A percentile compares a stretch with the other conserved stretches of the same genome.
Evolutionary conservation across 73 alveolate genomes (phyloP).

Genomic region (Paramecium biaurelia): DNA sequence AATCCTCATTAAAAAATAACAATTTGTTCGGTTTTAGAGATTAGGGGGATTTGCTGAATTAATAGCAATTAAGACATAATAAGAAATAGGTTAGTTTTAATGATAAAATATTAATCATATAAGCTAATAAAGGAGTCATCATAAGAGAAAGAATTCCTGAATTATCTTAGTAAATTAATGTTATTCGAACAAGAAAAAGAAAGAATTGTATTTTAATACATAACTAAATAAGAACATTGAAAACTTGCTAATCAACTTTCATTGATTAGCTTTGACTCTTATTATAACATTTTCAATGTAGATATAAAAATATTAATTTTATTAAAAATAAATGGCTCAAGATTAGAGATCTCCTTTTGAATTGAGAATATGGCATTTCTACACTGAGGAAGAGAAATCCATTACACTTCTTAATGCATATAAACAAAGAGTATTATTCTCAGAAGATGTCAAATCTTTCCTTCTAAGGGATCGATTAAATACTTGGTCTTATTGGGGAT

Average conservation of each 20-base stretch:
- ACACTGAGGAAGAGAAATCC: constrained; percentile 62
- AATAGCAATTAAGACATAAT: neutral
- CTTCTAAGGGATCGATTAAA: constrained; percentile 10
- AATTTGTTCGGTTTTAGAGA: neutral
- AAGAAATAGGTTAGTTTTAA: neutral
- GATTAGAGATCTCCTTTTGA: constrained; percentile 40
- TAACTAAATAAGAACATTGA: neutral
- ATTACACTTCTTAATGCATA: constrained; percentile 51
- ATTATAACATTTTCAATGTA: neutral
- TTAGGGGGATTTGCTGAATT: neutral
- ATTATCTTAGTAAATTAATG: neutral
- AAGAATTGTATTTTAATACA: neutral
- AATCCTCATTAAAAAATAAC: neutral
- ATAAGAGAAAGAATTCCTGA: neutral
- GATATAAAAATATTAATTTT: neutral
- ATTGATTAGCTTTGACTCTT: neutral
- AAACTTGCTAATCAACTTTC: neutral
- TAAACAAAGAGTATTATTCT: constrained; percentile 23
- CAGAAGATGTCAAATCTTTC: constrained; percentile 33
- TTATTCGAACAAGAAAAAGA: neutral
- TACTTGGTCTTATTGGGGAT: constrained; percentile 48
- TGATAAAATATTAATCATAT: neutral
- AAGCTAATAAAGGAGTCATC: neutral
- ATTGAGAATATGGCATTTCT: constrained; percentile 53
- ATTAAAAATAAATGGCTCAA: constrained; percentile 16